phyloP scores from a whole-genome alignment of 495 filamentous ascomycete genomes.

The Aspergillus olivimuriae region DNA sequence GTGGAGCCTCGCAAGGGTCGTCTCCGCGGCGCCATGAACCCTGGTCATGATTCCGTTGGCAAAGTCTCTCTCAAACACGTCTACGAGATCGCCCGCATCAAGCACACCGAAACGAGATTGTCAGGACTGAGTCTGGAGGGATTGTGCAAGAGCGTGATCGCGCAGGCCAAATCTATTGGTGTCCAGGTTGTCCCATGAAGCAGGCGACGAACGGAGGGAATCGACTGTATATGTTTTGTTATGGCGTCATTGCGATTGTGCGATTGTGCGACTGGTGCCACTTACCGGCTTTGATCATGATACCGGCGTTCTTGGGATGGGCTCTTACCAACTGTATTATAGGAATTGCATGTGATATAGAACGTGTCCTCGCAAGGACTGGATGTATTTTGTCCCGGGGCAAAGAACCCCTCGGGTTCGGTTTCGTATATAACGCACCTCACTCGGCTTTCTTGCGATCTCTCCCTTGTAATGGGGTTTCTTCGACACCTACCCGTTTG shows the following conservation, averaged over 20 bases:
- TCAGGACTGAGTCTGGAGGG: constrained; percentile 75
- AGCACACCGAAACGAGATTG: constrained; percentile 75
- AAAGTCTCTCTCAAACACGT: constrained; percentile 89
- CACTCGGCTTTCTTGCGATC: too few species aligned
- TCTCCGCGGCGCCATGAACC: constrained; percentile 68
- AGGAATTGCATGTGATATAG: constrained; percentile 20
- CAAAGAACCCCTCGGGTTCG: too few species aligned
- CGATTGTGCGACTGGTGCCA: constrained; percentile 4
- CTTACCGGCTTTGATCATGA: constrained; percentile 13
- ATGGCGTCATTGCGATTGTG: constrained; percentile 5
- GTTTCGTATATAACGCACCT: too few species aligned
- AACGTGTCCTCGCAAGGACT: constrained; percentile 14
- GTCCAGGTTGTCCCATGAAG: constrained; percentile 67
- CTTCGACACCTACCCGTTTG: too few species aligned
- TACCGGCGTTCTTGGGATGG: constrained; percentile 17
- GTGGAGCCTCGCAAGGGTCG: constrained; percentile 70
- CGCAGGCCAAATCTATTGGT: constrained; percentile 82
- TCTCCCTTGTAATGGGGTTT: too few species aligned
- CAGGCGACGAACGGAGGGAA: constrained; percentile 5
- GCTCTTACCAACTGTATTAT: constrained; percentile 20
- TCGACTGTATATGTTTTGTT: constrained; percentile 10
- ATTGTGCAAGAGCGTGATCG: constrained; percentile 77
- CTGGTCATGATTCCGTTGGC: constrained; percentile 74
- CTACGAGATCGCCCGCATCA: constrained; percentile 97
- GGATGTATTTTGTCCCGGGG: constrained; percentile 10